Percentiles rank a stretch among this genome's conserved stretches.
phyloP scores from a whole-genome alignment of 768 basidiomycete species.

The Heimioporus sp. region DNA sequence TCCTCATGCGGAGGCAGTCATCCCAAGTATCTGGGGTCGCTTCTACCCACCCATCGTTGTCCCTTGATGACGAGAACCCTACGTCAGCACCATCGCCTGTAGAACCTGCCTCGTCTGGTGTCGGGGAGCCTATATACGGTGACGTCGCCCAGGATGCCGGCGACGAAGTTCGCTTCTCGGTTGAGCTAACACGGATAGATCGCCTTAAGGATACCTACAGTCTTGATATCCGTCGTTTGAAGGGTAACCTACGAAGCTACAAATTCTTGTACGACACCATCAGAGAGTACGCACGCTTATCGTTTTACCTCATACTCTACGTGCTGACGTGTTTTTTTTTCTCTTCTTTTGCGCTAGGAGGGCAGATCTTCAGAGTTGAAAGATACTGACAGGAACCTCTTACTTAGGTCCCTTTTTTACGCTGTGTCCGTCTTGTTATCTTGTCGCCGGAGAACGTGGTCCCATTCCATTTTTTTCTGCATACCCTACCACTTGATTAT shows the following conservation, averaged over 20 bases:
- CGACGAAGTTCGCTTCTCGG: slow-evolving; percentile 95
- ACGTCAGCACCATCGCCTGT: slow-evolving; percentile 22
- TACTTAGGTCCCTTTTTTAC: neutral
- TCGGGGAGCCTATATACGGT: slow-evolving; percentile 69
- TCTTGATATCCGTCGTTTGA: slow-evolving; percentile 88
- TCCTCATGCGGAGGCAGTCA: slow-evolving; percentile 88
- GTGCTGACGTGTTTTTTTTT: slow-evolving; percentile 9
- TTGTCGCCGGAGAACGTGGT: slow-evolving; percentile 1
- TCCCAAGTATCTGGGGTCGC: slow-evolving; percentile 61
- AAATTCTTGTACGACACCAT: slow-evolving; percentile 88
- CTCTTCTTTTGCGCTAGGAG: slow-evolving; percentile 25
- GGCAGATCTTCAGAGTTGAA: slow-evolving; percentile 37
- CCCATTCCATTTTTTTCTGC: slow-evolving; percentile 2
- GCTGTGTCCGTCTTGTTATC: neutral
- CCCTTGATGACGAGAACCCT: slow-evolving; percentile 45
- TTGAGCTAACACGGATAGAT: slow-evolving; percentile 90
- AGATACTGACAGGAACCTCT: slow-evolving; percentile 26
- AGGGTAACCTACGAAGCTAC: slow-evolving; percentile 91
- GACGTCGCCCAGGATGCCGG: slow-evolving; percentile 79
- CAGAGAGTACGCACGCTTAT: slow-evolving; percentile 63
- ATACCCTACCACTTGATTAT: slow-evolving; percentile 32
- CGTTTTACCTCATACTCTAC: slow-evolving; percentile 6
- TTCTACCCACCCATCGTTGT: slow-evolving; percentile 43
- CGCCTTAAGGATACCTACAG: slow-evolving; percentile 88
- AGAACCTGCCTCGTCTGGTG: slow-evolving; percentile 36